These are phyloP conservation scores for Botryosphaeria dothidea DNA, from an alignment of 2,329 filamentous ascomycete genomes.

Conservation along the genomic window DNA sequence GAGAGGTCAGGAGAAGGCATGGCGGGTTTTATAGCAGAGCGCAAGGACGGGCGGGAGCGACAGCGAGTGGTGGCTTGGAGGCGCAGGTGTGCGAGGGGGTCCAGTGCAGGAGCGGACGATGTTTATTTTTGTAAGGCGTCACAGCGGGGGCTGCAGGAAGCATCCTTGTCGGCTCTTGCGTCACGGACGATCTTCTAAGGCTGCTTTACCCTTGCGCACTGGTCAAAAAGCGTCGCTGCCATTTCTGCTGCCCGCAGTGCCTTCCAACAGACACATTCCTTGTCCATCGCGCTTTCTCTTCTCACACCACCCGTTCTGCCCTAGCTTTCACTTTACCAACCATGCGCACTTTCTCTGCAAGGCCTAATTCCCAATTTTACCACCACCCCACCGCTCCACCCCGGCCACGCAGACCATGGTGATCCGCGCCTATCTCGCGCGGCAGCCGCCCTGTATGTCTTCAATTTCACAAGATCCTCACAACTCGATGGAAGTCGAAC, in stretches of 20 bases:
- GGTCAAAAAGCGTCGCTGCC: constrained; percentile 5
- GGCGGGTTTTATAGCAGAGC: constrained; percentile 10
- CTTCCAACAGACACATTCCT: constrained; percentile 13
- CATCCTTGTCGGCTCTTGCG: background rate
- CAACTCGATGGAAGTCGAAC: constrained; percentile 14
- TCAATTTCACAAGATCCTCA: constrained; percentile 7
- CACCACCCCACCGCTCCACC: constrained; percentile 18
- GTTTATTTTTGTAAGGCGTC: too few relatives aligned
- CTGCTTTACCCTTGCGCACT: background rate
- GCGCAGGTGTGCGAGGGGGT: background rate
- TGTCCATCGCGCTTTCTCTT: constrained; percentile 9
- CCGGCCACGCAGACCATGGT: constrained; percentile 20
- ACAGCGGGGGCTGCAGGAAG: too few relatives aligned
- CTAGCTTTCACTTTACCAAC: constrained; percentile 17
- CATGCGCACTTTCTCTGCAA: constrained; percentile 25
- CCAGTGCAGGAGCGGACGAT: too few relatives aligned
- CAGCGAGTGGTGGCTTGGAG: background rate
- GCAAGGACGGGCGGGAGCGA: background rate
- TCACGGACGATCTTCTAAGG: background rate
- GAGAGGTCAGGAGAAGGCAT: constrained; percentile 22
- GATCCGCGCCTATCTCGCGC: constrained; percentile 16
- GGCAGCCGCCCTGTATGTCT: constrained; percentile 16
- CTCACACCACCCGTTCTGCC: constrained; percentile 3
- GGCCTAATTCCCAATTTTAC: constrained; percentile 9
- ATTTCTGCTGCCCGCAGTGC: background rate